phyloP scores from a whole-genome alignment of 129 eudicot genomes.

The Lonicera japonica region DNA sequence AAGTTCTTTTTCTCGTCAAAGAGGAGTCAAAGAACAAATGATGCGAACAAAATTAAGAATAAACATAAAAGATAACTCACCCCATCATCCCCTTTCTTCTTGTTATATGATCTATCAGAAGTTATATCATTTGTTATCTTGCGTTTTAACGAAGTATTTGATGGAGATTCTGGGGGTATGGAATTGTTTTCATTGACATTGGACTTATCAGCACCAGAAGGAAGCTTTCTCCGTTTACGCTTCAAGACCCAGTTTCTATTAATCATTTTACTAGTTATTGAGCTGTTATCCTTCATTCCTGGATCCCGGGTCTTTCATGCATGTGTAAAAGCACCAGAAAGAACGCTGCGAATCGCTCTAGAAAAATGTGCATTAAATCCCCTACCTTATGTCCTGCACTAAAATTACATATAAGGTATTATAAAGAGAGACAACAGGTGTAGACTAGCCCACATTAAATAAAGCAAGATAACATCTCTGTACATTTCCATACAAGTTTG shows the following conservation, averaged over 20 bases:
- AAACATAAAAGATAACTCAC: conserved; percentile 39
- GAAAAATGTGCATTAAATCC: conserved; percentile 1
- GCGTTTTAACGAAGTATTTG: conserved; percentile 30
- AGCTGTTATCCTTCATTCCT: conserved; percentile 58
- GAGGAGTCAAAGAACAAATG: background rate
- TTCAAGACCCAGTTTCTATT: conserved; percentile 77
- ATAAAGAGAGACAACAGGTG: background rate
- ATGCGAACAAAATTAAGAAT: background rate
- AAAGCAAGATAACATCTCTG: too few relatives aligned
- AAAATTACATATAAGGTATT: conserved; percentile 1
- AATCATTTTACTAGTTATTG: conserved; percentile 40
- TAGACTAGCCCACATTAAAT: too few relatives aligned
- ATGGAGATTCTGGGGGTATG: conserved; percentile 34
- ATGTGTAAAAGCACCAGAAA: background rate
- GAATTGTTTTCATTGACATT: conserved; percentile 28
- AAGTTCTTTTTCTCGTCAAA: background rate
- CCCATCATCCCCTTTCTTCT: conserved; percentile 79
- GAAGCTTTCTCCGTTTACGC: conserved; percentile 65
- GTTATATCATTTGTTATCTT: conserved; percentile 23
- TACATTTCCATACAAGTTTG: too few relatives aligned
- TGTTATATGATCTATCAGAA: conserved; percentile 36
- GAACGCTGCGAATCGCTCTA: conserved; percentile 3
- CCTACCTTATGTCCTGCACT: background rate
- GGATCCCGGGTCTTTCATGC: conserved; percentile 21
- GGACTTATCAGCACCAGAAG: conserved; percentile 43